Evolutionary conservation across 805 yeast species (phyloP).

Genomic region (Hanseniaspora guilliermondii): DNA sequence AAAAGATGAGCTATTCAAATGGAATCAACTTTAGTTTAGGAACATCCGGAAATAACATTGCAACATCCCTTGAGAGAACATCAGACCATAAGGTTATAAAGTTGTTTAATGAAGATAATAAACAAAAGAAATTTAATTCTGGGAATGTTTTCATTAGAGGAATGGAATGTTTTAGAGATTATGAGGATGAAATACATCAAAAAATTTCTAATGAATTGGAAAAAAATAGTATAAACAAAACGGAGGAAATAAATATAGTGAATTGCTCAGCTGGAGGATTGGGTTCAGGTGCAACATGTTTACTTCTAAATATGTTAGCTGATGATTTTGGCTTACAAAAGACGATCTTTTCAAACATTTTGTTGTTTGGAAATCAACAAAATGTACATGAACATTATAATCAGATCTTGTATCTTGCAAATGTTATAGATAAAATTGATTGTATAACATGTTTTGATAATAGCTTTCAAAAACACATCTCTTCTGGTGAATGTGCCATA

Average conservation of each 20-base stretch:
- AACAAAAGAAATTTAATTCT: constrained; percentile 64
- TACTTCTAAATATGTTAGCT: constrained; percentile 58
- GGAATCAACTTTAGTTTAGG: constrained; percentile 29
- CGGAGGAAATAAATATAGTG: constrained; percentile 79
- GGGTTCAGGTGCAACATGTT: constrained; percentile 90
- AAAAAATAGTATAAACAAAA: constrained; percentile 53
- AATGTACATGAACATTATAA: constrained; percentile 98
- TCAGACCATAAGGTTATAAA: neutral
- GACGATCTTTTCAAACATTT: neutral
- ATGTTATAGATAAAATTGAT: constrained; percentile 49
- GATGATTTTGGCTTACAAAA: constrained; percentile 40
- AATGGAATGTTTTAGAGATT: constrained; percentile 55
- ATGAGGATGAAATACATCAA: constrained; percentile 63
- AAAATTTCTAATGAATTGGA: constrained; percentile 84
- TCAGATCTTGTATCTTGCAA: constrained; percentile 64
- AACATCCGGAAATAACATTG: constrained; percentile 11
- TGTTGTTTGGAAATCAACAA: constrained; percentile 35
- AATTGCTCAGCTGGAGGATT: constrained; percentile 99
- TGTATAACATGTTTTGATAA: constrained; percentile 11
- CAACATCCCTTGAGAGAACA: neutral
- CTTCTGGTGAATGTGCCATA: neutral
- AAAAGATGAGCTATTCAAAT: neutral
- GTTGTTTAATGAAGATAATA: neutral
- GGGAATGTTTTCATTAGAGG: constrained; percentile 96
- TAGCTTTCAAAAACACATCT: neutral